Evolutionary conservation across 2,329 filamentous ascomycete species (phyloP).

Genomic region (Botrytis elliptica): DNA sequence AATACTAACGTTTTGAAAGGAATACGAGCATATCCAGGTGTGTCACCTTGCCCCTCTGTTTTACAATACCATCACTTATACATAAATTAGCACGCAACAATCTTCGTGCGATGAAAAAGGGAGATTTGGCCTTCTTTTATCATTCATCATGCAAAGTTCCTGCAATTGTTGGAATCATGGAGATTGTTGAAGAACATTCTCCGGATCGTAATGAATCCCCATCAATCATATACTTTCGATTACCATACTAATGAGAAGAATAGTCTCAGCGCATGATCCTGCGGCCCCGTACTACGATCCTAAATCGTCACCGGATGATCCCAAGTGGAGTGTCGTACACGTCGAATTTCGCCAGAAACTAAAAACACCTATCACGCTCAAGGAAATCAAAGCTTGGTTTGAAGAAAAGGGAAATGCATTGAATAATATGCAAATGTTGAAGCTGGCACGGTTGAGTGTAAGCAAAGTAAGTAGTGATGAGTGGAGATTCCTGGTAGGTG

Average conservation of each 20-base stretch:
- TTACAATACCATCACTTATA: constrained; percentile 27
- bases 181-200: constrained; percentile 80
- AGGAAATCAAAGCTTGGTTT: constrained; percentile 66
- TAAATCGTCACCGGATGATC: constrained; percentile 65
- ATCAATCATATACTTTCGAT: not conserved
- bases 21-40: constrained; percentile 51
- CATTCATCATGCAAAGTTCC: constrained; percentile 91
- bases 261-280: constrained; percentile 62
- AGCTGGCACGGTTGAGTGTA: constrained; percentile 79
- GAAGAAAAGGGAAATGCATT: constrained; percentile 55
- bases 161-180: constrained; percentile 84
- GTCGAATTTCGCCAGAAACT: constrained; percentile 88
- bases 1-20: constrained; percentile 39
- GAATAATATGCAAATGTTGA: constrained; percentile 78
- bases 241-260: not conserved
- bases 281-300: constrained; percentile 80
- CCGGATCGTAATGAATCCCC: constrained; percentile 60
- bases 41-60: constrained; percentile 21
- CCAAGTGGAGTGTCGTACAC: constrained; percentile 86
- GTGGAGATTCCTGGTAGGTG: constrained; percentile 46
- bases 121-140: constrained; percentile 95
- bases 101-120: constrained; percentile 84
- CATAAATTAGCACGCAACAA: constrained; percentile 71
- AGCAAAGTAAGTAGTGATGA: constrained; percentile 62
- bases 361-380: constrained; percentile 64